Percentiles rank a stretch among this genome's conserved stretches.
Conservation (phyloP, 352 stramenopile genomes). For the Phytophthora parvispora region DNA sequence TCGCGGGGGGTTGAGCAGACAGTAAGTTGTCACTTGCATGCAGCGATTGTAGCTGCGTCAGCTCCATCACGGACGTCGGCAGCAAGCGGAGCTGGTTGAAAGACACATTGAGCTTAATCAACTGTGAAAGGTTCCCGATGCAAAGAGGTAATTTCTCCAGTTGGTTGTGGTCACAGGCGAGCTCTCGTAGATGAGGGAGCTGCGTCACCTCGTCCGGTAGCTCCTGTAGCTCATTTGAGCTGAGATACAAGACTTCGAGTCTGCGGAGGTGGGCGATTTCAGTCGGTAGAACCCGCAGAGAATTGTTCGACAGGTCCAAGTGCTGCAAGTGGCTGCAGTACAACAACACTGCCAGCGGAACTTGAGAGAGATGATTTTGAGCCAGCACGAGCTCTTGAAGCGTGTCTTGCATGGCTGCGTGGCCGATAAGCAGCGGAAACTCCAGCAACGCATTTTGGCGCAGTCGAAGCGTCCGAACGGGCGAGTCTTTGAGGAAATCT, state of each 20-base stretch:
- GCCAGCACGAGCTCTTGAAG: slow-evolving; percentile 51
- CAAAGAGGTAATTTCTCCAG: slow-evolving; percentile 44
- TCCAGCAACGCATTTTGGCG: slow-evolving; percentile 52
- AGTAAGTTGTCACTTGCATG: slow-evolving; percentile 64
- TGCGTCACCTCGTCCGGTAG: slow-evolving; percentile 54
- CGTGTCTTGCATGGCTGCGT: slow-evolving; percentile 56
- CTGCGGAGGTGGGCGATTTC: slow-evolving; percentile 45
- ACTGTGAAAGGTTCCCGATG: slow-evolving; percentile 40
- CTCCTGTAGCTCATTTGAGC: slow-evolving; percentile 45
- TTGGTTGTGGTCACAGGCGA: slow-evolving; percentile 52
- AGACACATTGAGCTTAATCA: slow-evolving; percentile 54
- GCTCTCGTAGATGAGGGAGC: slow-evolving; percentile 41
- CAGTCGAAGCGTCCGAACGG: slow-evolving; percentile 46
- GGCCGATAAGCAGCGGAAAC: slow-evolving; percentile 50
- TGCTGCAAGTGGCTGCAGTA: slow-evolving; percentile 46
- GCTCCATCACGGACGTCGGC: slow-evolving; percentile 59
- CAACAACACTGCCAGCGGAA: slow-evolving; percentile 52
- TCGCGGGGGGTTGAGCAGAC: slow-evolving; percentile 29
- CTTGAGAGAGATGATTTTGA: slow-evolving; percentile 43
- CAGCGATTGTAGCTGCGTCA: slow-evolving; percentile 48
- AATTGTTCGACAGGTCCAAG: slow-evolving; percentile 66
- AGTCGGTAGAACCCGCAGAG: slow-evolving; percentile 43
- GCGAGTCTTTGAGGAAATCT: slow-evolving; percentile 57
- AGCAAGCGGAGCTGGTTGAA: slow-evolving; percentile 59
- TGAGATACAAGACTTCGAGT: slow-evolving; percentile 53